Percentiles rank a stretch among this genome's conserved stretches.
Conservation (phyloP, 228 moss, liverwort and hornwort genomes). For the Sphagnum fallax region DNA sequence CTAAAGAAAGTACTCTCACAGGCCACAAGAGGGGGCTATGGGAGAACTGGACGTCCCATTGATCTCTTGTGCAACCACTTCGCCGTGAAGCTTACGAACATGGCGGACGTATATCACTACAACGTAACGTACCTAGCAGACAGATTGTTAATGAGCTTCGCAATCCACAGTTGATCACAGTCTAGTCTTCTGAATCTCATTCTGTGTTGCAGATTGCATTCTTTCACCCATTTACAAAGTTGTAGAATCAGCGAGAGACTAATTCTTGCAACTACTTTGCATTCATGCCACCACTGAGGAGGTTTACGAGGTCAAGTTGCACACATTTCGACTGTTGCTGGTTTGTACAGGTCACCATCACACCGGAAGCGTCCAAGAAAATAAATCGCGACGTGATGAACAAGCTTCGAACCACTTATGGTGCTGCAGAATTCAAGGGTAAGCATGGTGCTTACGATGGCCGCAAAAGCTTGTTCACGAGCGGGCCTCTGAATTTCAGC, state of each 20-base stretch:
- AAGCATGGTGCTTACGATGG: slow-evolving; percentile 82
- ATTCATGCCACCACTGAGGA: background rate
- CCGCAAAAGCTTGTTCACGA: slow-evolving; percentile 76
- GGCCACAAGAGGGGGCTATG: background rate
- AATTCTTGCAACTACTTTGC: too few species aligned
- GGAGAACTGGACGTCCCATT: background rate
- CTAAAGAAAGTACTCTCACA: background rate
- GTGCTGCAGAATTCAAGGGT: slow-evolving; percentile 42
- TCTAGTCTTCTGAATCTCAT: background rate
- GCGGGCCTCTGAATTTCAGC: slow-evolving; percentile 51
- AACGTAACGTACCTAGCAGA: background rate
- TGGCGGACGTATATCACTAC: background rate
- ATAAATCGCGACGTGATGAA: slow-evolving; percentile 64
- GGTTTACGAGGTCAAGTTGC: background rate
- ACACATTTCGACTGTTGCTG: background rate
- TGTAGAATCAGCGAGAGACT: too few species aligned
- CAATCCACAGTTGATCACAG: background rate
- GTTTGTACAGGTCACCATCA: slow-evolving; percentile 36
- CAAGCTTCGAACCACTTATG: slow-evolving; percentile 67
- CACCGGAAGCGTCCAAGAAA: slow-evolving; percentile 24
- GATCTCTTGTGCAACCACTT: background rate
- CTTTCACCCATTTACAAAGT: background rate
- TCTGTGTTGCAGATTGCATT: background rate
- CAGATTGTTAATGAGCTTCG: background rate
- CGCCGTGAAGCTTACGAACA: background rate